Conservation (phyloP, 495 filamentous ascomycete genomes). For the Lophiotrema nucula region DNA sequence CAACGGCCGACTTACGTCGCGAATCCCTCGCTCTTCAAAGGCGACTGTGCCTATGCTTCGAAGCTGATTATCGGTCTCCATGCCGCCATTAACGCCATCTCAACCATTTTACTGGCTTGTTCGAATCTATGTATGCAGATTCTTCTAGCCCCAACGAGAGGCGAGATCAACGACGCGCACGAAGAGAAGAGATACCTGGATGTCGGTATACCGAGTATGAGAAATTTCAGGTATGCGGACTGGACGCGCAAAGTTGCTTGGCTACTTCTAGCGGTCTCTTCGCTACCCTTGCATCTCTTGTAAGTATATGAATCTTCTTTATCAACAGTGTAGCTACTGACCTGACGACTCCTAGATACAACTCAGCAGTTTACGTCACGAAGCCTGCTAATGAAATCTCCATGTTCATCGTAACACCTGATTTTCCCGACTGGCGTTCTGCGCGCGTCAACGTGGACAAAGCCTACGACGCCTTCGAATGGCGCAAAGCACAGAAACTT, state of each 20-base stretch:
- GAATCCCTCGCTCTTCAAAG: not conserved
- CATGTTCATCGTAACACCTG: no score
- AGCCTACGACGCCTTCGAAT: no score
- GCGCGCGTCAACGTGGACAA: no score
- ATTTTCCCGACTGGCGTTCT: no score
- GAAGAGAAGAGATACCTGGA: not conserved
- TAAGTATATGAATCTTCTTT: no score
- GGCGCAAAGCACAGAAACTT: no score
- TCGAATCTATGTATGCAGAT: constrained; percentile 36
- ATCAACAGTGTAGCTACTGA: no score
- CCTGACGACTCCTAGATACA: no score
- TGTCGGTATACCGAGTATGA: not conserved
- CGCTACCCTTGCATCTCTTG: not conserved
- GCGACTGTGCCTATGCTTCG: not conserved
- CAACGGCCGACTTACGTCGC: no score
- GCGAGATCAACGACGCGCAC: constrained; percentile 35
- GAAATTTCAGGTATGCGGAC: not conserved
- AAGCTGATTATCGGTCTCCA: constrained; percentile 12
- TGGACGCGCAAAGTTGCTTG: not conserved
- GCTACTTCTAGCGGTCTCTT: not conserved
- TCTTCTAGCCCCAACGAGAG: constrained; percentile 36
- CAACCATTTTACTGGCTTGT: constrained; percentile 25
- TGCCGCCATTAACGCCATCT: constrained; percentile 32
- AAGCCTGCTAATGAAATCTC: no score
- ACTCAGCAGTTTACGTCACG: no score